phyloP scores from a whole-genome alignment of 805 yeast species.

The Saturnispora silvae region DNA sequence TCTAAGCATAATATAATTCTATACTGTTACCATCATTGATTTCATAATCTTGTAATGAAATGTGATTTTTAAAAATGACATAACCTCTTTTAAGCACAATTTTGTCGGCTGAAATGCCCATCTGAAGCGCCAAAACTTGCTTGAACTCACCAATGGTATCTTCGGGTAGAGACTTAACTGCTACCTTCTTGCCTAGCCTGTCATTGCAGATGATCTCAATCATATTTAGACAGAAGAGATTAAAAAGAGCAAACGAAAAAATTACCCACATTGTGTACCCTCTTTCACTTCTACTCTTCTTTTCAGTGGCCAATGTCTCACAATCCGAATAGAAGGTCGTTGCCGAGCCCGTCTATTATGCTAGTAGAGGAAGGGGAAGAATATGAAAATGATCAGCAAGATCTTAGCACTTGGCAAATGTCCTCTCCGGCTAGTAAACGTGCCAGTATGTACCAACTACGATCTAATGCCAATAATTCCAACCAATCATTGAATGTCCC shows the following conservation, averaged over 20 bases:
- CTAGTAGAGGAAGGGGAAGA: neutral
- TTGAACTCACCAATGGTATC: constrained; percentile 90
- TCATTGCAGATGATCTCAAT: constrained; percentile 67
- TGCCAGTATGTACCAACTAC: constrained; percentile 13
- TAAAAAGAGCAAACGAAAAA: neutral
- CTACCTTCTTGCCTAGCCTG: constrained; percentile 77
- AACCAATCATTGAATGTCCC: constrained; percentile 11
- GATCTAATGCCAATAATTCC: constrained; percentile 11
- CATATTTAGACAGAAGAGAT: constrained; percentile 30
- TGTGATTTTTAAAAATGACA: constrained; percentile 77
- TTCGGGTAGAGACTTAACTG: constrained; percentile 75
- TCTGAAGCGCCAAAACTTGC: constrained; percentile 68
- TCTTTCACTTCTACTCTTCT: too few relatives aligned
- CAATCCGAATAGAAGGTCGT: neutral
- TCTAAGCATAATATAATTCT: constrained; percentile 65
- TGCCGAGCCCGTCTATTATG: neutral
- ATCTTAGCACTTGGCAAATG: neutral
- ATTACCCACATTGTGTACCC: too few relatives aligned
- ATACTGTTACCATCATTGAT: constrained; percentile 80
- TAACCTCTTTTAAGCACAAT: constrained; percentile 77
- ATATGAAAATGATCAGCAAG: neutral
- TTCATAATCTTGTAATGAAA: constrained; percentile 88
- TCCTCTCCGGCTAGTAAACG: constrained; percentile 9
- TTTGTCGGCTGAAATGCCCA: constrained; percentile 62
- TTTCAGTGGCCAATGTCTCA: constrained; percentile 5